Evolutionary conservation across 176 grass and related monocot species (phyloP).

Genomic region (Pontederia crassipes): DNA sequence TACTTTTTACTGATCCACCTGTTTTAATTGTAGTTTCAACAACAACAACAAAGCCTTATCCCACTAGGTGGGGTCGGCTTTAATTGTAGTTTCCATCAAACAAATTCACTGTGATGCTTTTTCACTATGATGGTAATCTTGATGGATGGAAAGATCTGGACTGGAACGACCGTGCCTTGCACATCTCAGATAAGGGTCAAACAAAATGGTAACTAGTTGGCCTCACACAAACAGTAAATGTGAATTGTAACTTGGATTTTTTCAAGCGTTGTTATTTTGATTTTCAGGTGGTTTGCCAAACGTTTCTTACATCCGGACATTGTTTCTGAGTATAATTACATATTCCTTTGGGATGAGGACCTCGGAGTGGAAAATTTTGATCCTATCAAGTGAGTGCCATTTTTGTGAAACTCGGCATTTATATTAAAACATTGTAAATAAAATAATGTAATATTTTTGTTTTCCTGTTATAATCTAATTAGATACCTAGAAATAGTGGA

Average conservation of each 20-base stretch:
- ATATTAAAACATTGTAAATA: too few relatives aligned
- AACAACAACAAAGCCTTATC: too few relatives aligned
- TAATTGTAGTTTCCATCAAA: conserved; percentile 4
- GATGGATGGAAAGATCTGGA: conserved; percentile 15
- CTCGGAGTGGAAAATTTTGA: conserved; percentile 17
- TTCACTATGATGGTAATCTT: conserved; percentile 9
- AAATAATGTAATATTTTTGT: too few relatives aligned
- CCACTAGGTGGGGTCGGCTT: too few relatives aligned
- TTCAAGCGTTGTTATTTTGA: background rate
- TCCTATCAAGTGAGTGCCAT: background rate
- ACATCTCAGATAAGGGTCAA: conserved; percentile 12
- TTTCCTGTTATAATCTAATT: too few relatives aligned
- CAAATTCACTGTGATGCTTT: conserved; percentile 2
- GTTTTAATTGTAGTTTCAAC: conserved; percentile 1
- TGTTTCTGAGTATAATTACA: conserved; percentile 4
- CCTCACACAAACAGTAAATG: background rate
- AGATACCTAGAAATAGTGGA: conserved; percentile 7
- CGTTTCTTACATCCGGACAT: conserved; percentile 18
- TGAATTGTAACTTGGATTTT: background rate
- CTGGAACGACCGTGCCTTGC: conserved; percentile 5
- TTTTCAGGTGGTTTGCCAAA: conserved; percentile 14
- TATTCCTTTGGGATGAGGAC: conserved; percentile 17
- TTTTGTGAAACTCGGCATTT: too few relatives aligned
- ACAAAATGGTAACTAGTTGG: conserved; percentile 11
- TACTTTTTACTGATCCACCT: background rate